A percentile compares a stretch with the other conserved stretches of the same genome.
Conservation (phyloP, 768 basidiomycete species). For the Thelephora aurantiotincta region DNA sequence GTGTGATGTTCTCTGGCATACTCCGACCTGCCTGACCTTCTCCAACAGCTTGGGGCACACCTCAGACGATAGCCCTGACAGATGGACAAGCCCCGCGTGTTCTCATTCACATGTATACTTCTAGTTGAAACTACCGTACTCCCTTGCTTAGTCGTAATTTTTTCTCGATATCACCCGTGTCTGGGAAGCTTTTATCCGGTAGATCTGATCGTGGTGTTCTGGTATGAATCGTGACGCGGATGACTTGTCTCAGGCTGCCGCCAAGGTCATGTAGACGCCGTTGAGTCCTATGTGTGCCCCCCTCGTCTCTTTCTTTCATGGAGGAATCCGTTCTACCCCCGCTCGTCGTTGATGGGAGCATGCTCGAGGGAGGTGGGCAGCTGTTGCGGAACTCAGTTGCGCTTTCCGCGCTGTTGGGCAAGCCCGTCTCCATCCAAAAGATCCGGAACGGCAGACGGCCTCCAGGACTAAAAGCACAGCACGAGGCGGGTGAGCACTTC, state of each 20-base stretch:
- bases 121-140: too few relatives aligned
- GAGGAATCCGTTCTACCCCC: neutral
- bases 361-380: slow-evolving; percentile 51
- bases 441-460: slow-evolving; percentile 43
- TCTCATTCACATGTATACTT: neutral
- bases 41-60: neutral
- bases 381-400: slow-evolving; percentile 57
- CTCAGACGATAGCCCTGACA: neutral
- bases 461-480: slow-evolving; percentile 61
- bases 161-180: too few relatives aligned
- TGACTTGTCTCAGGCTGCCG: too few relatives aligned
- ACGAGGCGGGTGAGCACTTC: slow-evolving; percentile 40
- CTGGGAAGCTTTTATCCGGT: too few relatives aligned
- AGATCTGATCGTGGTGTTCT: too few relatives aligned
- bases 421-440: slow-evolving; percentile 43
- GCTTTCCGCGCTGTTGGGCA: slow-evolving; percentile 49
- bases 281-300: neutral
- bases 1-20: neutral
- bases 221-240: too few relatives aligned
- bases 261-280: neutral
- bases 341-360: slow-evolving; percentile 27
- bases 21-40: neutral
- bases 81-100: neutral
- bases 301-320: neutral
- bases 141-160: too few relatives aligned